phyloP scores from a whole-genome alignment of 805 yeast genomes.

The Metschnikowia rubicola region DNA sequence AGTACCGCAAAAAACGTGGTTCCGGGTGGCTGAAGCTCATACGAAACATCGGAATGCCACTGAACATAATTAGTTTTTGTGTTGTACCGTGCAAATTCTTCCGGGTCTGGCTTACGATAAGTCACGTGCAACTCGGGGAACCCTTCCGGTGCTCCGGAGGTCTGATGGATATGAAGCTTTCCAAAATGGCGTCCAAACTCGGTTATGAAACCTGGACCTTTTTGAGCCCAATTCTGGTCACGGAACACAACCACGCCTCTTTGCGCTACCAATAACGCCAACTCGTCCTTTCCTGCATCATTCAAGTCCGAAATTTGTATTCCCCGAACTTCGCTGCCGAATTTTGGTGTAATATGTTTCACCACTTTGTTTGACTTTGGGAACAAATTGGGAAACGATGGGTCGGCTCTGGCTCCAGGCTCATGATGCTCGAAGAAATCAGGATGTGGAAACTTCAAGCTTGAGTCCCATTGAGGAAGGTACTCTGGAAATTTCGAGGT shows the following conservation, averaged over 20 bases:
- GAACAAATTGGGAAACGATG: conserved; percentile 19
- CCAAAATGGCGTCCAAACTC: conserved; percentile 34
- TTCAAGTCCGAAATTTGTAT: conserved; percentile 27
- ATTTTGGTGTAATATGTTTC: conserved; percentile 28
- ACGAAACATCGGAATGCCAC: conserved; percentile 38
- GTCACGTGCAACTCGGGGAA: conserved; percentile 34
- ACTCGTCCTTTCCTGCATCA: conserved; percentile 29
- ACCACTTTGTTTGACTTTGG: conserved; percentile 12
- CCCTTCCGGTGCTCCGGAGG: conserved; percentile 35
- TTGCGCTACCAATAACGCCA: conserved; percentile 30
- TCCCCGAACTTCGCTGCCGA: conserved; percentile 29
- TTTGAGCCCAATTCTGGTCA: conserved; percentile 27
- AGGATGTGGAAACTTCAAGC: conserved; percentile 29
- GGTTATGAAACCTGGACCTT: conserved; percentile 25
- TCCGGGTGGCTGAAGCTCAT: conserved; percentile 36
- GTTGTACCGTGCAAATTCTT: conserved; percentile 26
- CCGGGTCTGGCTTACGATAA: conserved; percentile 28
- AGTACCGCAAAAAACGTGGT: conserved; percentile 31
- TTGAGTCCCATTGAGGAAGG: conserved; percentile 30
- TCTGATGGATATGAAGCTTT: conserved; percentile 44
- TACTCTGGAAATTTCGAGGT: conserved; percentile 23
- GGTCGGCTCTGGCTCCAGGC: conserved; percentile 26
- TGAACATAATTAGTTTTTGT: conserved; percentile 26
- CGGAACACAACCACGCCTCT: conserved; percentile 34
- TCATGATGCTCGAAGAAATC: conserved; percentile 26